These are phyloP conservation scores for Kappamyces sp. DNA, from an alignment of 192 early-diverging fungal genomes.

Conservation along the genomic window DNA sequence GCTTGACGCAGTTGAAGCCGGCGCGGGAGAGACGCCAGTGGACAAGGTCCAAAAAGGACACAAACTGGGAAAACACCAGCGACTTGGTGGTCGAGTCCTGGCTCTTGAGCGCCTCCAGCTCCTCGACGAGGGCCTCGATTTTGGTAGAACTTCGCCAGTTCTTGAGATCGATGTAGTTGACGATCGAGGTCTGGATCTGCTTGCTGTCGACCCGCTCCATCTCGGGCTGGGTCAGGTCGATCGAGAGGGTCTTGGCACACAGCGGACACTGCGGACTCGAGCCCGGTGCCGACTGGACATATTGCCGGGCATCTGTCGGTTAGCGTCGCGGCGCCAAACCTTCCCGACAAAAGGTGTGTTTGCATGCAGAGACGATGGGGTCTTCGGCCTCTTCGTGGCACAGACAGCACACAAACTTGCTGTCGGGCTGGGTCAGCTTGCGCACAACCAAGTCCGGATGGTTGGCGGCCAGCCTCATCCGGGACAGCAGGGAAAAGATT, in stretches of 20 bases:
- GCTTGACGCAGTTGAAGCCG: slow-evolving; percentile 75
- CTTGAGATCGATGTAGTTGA: slow-evolving; percentile 85
- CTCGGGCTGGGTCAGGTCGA: slow-evolving; percentile 61
- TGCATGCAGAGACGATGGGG: slow-evolving; percentile 73
- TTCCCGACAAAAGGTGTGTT: slow-evolving; percentile 85
- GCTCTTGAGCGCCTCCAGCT: slow-evolving; percentile 66
- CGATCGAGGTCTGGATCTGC: slow-evolving; percentile 64
- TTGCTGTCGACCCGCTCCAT: slow-evolving; percentile 29
- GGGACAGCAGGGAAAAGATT: slow-evolving; percentile 83
- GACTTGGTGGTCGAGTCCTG: slow-evolving; percentile 68
- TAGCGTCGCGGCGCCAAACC: too few species aligned
- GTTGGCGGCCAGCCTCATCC: slow-evolving; percentile 87
- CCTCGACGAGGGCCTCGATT: slow-evolving; percentile 90
- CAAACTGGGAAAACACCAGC: slow-evolving; percentile 80
- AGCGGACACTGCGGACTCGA: slow-evolving; percentile 60
- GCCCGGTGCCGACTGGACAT: slow-evolving; percentile 31
- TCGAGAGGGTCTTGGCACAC: slow-evolving; percentile 67
- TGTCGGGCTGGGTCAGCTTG: slow-evolving; percentile 26
- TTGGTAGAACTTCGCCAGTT: slow-evolving; percentile 88
- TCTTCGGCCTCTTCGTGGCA: slow-evolving; percentile 88
- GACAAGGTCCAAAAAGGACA: slow-evolving; percentile 81
- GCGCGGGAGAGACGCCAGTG: slow-evolving; percentile 85
- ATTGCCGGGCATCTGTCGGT: slow-evolving; percentile 50
- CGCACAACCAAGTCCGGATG: slow-evolving; percentile 63
- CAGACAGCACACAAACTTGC: slow-evolving; percentile 71